phyloP scores from a whole-genome alignment of 805 yeast genomes.

The Sugiyamaella americana region DNA sequence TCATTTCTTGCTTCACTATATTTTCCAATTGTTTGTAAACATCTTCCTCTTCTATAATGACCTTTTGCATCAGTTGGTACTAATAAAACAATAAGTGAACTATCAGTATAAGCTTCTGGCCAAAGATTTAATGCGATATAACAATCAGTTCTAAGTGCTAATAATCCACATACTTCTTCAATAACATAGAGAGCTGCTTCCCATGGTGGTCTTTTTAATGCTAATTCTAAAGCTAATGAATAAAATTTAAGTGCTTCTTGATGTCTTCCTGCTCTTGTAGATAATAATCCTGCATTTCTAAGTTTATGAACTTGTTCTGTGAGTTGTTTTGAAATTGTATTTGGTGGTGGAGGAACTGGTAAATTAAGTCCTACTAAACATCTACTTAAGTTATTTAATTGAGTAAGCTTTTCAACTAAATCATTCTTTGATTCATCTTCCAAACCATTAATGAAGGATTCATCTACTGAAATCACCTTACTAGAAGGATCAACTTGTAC shows the following conservation, averaged over 20 bases:
- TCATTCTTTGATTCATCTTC: slow-evolving; percentile 17
- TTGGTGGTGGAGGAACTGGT: slow-evolving; percentile 35
- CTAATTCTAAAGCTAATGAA: slow-evolving; percentile 36
- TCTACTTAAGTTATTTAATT: slow-evolving; percentile 29
- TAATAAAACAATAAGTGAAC: slow-evolving; percentile 30
- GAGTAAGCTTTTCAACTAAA: slow-evolving; percentile 22
- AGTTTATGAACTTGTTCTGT: slow-evolving; percentile 31
- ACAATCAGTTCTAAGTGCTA: slow-evolving; percentile 36
- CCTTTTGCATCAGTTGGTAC: slow-evolving; percentile 30
- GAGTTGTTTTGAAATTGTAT: slow-evolving; percentile 23
- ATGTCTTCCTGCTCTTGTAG: slow-evolving; percentile 24
- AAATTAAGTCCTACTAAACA: slow-evolving; percentile 27
- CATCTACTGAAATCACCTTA: slow-evolving; percentile 18
- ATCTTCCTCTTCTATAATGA: slow-evolving; percentile 32
- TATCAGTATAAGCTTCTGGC: slow-evolving; percentile 36
- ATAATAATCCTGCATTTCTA: slow-evolving; percentile 29
- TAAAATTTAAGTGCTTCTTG: slow-evolving; percentile 34
- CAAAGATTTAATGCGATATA: slow-evolving; percentile 31
- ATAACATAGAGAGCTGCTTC: slow-evolving; percentile 32
- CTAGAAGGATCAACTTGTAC: slow-evolving; percentile 21
- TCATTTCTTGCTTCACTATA: slow-evolving; percentile 22
- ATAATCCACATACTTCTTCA: slow-evolving; percentile 30
- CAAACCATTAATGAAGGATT: slow-evolving; percentile 10
- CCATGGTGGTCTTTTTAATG: slow-evolving; percentile 36
- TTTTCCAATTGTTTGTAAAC: slow-evolving; percentile 22